Percentiles rank a stretch among this genome's conserved stretches.
Conservation (phyloP, 495 filamentous ascomycete species). For the Apiosordaria backusii region DNA sequence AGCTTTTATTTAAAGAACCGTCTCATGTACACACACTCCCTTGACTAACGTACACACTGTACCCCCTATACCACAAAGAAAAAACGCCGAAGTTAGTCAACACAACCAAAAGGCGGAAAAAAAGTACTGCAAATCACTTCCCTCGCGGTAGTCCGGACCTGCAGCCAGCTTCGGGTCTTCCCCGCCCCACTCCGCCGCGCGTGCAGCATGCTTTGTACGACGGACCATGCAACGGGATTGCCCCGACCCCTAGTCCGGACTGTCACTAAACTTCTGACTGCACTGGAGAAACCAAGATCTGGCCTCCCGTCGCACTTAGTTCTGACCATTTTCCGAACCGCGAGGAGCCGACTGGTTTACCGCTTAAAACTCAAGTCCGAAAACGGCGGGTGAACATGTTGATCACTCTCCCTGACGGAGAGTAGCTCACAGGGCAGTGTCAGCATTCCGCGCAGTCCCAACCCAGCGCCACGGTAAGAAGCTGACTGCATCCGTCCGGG, state of each 20-base stretch:
- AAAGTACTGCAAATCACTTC: background rate
- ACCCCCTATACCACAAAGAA: background rate
- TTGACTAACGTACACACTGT: background rate
- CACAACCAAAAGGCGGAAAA: background rate
- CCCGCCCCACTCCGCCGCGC: constrained; percentile 6
- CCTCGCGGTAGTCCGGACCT: constrained; percentile 8
- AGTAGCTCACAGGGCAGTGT: background rate
- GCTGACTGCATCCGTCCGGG: background rate
- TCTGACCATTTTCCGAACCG: background rate
- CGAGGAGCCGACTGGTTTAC: background rate
- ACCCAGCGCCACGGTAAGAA: constrained; percentile 5
- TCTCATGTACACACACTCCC: background rate
- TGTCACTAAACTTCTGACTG: background rate
- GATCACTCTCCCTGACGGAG: background rate
- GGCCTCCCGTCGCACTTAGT: background rate
- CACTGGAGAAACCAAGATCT: background rate
- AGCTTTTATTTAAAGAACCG: background rate
- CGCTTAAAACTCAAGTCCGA: no score
- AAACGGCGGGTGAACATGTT: background rate
- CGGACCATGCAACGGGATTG: background rate
- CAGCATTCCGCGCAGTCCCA: background rate
- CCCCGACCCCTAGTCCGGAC: constrained; percentile 5
- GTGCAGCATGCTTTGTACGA: background rate
- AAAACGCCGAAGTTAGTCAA: background rate
- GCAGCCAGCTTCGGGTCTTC: constrained; percentile 6